Evolutionary conservation across 2,329 filamentous ascomycete genomes (phyloP).

Genomic region (Aspergillus hiratsukae): DNA sequence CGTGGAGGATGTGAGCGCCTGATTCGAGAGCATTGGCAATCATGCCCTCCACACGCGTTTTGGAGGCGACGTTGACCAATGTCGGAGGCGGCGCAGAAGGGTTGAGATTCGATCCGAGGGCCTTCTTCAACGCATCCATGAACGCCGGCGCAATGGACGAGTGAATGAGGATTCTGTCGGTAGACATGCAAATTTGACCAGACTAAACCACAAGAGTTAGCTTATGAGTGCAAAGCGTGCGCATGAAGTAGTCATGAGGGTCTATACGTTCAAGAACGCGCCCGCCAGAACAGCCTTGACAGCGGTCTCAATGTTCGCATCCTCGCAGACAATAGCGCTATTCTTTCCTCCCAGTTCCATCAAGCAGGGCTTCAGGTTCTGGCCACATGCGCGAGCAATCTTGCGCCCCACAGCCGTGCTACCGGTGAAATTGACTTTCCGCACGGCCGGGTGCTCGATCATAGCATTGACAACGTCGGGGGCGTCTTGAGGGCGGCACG

Average conservation of each 20-base stretch:
- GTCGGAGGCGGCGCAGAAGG: conserved; percentile 33
- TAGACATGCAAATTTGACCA: conserved; percentile 81
- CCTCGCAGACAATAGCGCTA: conserved; percentile 69
- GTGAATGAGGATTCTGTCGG: conserved; percentile 66
- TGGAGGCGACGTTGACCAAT: conserved; percentile 43
- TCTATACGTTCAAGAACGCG: conserved; percentile 30
- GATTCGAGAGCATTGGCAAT: conserved; percentile 24
- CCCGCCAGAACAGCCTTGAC: conserved; percentile 31
- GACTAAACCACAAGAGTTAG: conserved; percentile 39
- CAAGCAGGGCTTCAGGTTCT: conserved; percentile 69
- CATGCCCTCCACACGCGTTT: conserved; percentile 38
- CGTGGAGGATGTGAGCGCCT: conserved; percentile 30
- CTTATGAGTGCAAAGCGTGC: not conserved
- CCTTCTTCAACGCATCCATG: conserved; percentile 44
- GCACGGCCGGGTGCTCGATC: conserved; percentile 61
- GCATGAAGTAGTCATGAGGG: not conserved
- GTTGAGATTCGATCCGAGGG: conserved; percentile 31
- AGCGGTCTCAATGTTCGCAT: conserved; percentile 68
- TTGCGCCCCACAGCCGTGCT: conserved; percentile 65
- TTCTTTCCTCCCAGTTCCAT: conserved; percentile 82
- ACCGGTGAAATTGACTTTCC: conserved; percentile 73
- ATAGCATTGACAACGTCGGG: conserved; percentile 62
- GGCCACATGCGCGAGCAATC: conserved; percentile 62
- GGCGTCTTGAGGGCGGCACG: conserved; percentile 57
- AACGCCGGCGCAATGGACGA: conserved; percentile 51